A percentile compares a stretch with the other conserved stretches of the same genome.
Conservation (phyloP, 2,329 filamentous ascomycete genomes). For the Verticillium dahliae region DNA sequence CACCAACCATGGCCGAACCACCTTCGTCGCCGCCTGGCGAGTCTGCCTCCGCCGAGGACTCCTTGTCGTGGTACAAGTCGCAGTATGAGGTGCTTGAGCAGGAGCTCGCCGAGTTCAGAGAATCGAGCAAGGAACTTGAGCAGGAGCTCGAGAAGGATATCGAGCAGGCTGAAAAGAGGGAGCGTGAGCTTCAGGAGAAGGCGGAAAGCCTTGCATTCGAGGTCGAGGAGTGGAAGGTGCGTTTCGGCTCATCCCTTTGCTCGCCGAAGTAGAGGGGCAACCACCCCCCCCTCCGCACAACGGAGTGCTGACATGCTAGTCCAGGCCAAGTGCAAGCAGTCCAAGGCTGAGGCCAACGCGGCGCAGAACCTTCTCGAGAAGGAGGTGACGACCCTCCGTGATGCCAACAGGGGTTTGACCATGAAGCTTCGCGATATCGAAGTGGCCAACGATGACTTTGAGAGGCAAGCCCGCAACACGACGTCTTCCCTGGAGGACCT, state of each 20-base stretch:
- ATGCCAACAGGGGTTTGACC: slow-evolving; percentile 74
- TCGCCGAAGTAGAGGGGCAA: background rate
- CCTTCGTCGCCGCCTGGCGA: slow-evolving; percentile 57
- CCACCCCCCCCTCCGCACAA: background rate
- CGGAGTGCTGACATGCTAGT: background rate
- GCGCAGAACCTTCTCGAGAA: slow-evolving; percentile 87
- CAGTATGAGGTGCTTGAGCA: slow-evolving; percentile 91
- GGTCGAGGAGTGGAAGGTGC: slow-evolving; percentile 97
- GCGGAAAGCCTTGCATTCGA: slow-evolving; percentile 80
- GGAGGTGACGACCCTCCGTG: slow-evolving; percentile 87
- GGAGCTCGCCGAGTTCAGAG: slow-evolving; percentile 88
- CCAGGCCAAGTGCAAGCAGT: slow-evolving; percentile 92
- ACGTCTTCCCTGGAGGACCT: slow-evolving; percentile 93
- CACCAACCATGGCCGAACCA: slow-evolving; percentile 45
- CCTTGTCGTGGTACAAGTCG: slow-evolving; percentile 88
- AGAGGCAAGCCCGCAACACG: slow-evolving; percentile 91
- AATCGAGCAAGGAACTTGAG: slow-evolving; percentile 90
- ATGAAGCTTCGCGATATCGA: slow-evolving; percentile 88
- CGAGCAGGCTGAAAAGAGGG: slow-evolving; percentile 88
- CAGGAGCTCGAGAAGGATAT: slow-evolving; percentile 93
- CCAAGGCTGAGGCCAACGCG: slow-evolving; percentile 77
- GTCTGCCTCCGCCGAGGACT: slow-evolving; percentile 57
- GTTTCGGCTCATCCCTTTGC: slow-evolving; percentile 15
- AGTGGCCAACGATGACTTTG: slow-evolving; percentile 96
- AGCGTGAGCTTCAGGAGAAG: slow-evolving; percentile 79